Base-by-base conservation (phyloP, 176 grass and related monocot species). In the Ampelocalamus luodianensis region DNA sequence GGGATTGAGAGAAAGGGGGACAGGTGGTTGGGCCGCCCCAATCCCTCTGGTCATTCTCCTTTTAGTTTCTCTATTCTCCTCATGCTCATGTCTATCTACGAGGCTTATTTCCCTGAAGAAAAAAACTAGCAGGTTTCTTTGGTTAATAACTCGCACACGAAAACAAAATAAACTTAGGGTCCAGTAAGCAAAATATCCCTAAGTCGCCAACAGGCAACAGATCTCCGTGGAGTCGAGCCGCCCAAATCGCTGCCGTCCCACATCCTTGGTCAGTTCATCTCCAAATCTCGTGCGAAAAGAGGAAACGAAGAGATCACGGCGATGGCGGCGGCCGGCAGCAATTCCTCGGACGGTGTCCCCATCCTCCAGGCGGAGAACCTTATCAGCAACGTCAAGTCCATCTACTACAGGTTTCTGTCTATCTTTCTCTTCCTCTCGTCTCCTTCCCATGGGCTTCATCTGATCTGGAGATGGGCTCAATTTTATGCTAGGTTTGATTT, bases 361-460 rank as follows among this genome's bases (percentile, higher is more conserved):
- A 79, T 97, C 77, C 55, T 94, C 43, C 89, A 92, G 40, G 61
- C 22, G 34, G 94, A 97, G 64, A 97, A 97, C 83, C 90, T 97
- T 63, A 91, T 86, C 64, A 90, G 68, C 80, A 97, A 94, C 77
- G 90, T 97, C 66, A 92, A 86, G 72, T 97, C 94, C 53, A 87
- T 94, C 90, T 79, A 92, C 72, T 97, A 97, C 83, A 97, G 92
- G 94, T 22, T 9, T 53, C 29, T 56, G 7, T 38, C 78, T 12
- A 39, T 36, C 29, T 68, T 14, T 27, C 10, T 6, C 32, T 44
- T 42, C 17, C 43, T 32, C 17, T 44, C 53, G 3, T 11, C 48
- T 38, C 80, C 29, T 61, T n/a, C 55, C 58, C 46, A 3, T 40
- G 32, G 9, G 4, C n/a, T 34, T 36, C 71, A 71, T 77, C 68